Evolutionary conservation across 1,284 basidiomycete genomes (phyloP).

Genomic region (Trichosporon ovoides): DNA sequence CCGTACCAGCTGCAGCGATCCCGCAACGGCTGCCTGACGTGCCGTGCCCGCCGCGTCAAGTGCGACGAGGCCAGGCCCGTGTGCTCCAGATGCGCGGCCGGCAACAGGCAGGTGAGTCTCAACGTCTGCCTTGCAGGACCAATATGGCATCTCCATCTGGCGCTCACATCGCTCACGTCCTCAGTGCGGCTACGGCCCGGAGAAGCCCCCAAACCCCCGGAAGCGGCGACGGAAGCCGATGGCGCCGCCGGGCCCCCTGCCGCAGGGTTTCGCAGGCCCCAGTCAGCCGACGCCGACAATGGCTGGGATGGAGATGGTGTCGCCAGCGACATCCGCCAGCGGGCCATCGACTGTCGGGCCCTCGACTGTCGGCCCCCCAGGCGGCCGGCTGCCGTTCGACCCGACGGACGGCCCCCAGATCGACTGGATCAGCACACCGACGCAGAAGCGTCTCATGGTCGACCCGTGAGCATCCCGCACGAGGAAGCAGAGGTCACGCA

Average conservation of each 20-base stretch:
- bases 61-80: slow-evolving; percentile 36
- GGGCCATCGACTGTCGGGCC: not conserved
- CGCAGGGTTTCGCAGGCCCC: not conserved
- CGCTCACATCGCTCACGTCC: not conserved
- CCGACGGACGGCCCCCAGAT: slow-evolving; percentile 6
- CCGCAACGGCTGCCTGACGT: slow-evolving; percentile 37
- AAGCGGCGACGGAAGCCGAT: slow-evolving; percentile 9
- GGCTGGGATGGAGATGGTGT: not conserved
- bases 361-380: not conserved
- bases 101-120: slow-evolving; percentile 27
- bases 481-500: not conserved
- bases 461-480: slow-evolving; percentile 22
- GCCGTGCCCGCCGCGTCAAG: slow-evolving; percentile 40
- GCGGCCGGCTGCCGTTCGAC: not conserved
- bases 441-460: slow-evolving; percentile 26
- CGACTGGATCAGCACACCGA: slow-evolving; percentile 19
- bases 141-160: too few species aligned
- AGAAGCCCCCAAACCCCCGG: slow-evolving; percentile 20
- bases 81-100: slow-evolving; percentile 26
- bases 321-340: not conserved
- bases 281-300: not conserved
- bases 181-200: slow-evolving; percentile 20
- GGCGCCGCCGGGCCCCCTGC: not conserved
- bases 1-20: slow-evolving; percentile 20
- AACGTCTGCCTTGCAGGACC: too few species aligned